Percentiles rank a stretch among this genome's conserved stretches.
Evolutionary conservation across 108 stramenopile species (phyloP).

Genomic region (Pelagomonas calceolata): DNA sequence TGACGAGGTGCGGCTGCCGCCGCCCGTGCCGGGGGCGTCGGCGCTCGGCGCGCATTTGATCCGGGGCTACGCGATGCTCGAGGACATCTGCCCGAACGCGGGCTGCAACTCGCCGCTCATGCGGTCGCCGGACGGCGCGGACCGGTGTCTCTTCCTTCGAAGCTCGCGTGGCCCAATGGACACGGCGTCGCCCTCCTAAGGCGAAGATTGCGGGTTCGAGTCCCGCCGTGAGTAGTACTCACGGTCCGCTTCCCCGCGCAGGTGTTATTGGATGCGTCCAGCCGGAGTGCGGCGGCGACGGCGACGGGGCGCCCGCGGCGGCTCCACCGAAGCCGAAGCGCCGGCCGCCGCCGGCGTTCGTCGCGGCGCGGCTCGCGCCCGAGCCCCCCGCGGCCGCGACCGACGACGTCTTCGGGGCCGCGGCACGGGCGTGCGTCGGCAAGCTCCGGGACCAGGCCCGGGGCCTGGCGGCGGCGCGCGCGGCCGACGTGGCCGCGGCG

Average conservation of each 20-base stretch:
- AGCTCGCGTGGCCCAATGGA: too few relatives aligned
- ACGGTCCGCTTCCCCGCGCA: too few relatives aligned
- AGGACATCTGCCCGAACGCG: neutral
- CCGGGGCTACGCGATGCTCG: neutral
- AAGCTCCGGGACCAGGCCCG: neutral
- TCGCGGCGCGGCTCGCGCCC: neutral
- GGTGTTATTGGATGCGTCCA: neutral
- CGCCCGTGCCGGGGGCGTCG: too few relatives aligned
- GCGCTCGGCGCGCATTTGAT: neutral
- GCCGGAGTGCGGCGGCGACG: neutral
- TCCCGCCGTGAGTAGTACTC: too few relatives aligned
- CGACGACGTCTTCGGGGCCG: neutral
- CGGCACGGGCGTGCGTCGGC: neutral
- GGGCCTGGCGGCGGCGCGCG: neutral
- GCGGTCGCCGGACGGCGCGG: neutral
- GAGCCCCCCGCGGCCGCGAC: neutral
- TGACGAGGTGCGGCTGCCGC: too few relatives aligned
- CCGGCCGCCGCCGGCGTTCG: neutral
- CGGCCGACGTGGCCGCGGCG: neutral
- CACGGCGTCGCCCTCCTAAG: too few relatives aligned
- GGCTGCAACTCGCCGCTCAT: neutral
- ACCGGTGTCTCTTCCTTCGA: too few relatives aligned
- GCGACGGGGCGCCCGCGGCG: neutral
- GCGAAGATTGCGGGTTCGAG: too few relatives aligned
- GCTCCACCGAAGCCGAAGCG: neutral